phyloP scores from a whole-genome alignment of 371 early-diverging fungal genomes.

The Mortierella sp. region DNA sequence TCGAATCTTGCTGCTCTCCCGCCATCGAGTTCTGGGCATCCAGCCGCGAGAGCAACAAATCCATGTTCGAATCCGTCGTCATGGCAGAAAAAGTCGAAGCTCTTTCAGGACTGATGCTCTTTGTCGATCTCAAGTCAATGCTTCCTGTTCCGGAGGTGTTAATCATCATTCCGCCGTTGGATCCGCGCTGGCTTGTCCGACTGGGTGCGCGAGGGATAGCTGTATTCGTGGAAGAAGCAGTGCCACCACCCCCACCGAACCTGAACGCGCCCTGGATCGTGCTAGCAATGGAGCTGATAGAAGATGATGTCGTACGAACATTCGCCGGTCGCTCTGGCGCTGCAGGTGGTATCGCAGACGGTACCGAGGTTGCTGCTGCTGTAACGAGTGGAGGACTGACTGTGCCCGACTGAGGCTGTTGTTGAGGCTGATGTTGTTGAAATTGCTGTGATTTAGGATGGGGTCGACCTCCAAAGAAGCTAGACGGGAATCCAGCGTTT shows the following conservation, averaged over 20 bases:
- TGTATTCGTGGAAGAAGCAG: slow-evolving; percentile 13
- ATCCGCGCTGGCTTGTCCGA: slow-evolving; percentile 18
- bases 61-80: slow-evolving; percentile 59
- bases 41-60: slow-evolving; percentile 72
- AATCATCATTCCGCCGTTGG: slow-evolving; percentile 23
- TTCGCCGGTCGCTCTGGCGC: slow-evolving; percentile 1
- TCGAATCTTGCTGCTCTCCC: slow-evolving; percentile 61
- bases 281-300: slow-evolving; percentile 45
- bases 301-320: slow-evolving; percentile 16
- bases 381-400: slow-evolving; percentile 6
- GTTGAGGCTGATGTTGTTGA: slow-evolving; percentile 17
- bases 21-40: slow-evolving; percentile 72
- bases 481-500: slow-evolving; percentile 49
- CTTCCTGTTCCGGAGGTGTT: slow-evolving; percentile 15
- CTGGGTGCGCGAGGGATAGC: slow-evolving; percentile 21
- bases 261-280: slow-evolving; percentile 41
- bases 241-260: slow-evolving; percentile 20
- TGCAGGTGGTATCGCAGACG: slow-evolving; percentile 14
- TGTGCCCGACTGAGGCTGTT: not conserved
- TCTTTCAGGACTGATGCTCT: slow-evolving; percentile 44
- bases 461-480: slow-evolving; percentile 51
- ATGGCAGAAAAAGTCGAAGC: slow-evolving; percentile 52
- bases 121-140: slow-evolving; percentile 28
- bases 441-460: slow-evolving; percentile 50
- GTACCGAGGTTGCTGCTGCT: slow-evolving; percentile 2